phyloP scores from a whole-genome alignment of 345 rosid species.

The Zanthoxylum bungeanum region DNA sequence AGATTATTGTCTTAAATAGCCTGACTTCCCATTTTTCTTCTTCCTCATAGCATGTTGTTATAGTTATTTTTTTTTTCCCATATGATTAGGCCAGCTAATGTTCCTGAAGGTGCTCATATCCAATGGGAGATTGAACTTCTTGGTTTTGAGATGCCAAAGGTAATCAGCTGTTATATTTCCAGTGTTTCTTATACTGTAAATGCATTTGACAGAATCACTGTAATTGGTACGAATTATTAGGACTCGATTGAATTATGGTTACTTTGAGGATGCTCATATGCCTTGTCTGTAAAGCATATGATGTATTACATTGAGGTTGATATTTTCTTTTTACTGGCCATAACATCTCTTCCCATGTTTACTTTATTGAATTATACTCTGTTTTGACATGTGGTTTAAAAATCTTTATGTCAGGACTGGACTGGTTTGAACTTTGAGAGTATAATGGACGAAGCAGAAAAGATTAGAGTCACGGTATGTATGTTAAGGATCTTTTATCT shows the following conservation, averaged over 20 bases:
- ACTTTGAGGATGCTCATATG: not conserved
- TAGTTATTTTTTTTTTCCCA: constrained; percentile 8
- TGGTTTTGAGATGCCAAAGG: constrained; percentile 92
- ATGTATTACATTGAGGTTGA: not conserved
- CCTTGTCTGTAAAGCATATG: not conserved
- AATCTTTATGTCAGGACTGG: constrained; percentile 73
- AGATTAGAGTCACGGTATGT: constrained; percentile 79
- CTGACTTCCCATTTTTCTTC: constrained; percentile 3
- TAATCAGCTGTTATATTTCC: constrained; percentile 25
- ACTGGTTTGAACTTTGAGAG: constrained; percentile 84
- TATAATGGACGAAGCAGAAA: constrained; percentile 93
- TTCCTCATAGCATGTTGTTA: not conserved
- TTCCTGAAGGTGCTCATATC: constrained; percentile 86
- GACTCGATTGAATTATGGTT: not conserved
- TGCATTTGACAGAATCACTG: not conserved
- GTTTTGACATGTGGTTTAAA: constrained; percentile 1
- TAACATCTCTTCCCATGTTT: not conserved
- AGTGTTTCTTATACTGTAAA: not conserved
- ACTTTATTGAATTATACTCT: not conserved
- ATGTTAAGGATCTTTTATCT: not conserved
- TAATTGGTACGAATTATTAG: not conserved
- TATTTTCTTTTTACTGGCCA: not conserved
- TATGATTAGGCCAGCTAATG: constrained; percentile 64
- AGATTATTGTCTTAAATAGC: not conserved
- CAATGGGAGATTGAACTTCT: constrained; percentile 98